Percentiles rank a stretch among this genome's conserved stretches.
Evolutionary conservation across 306 rosid genomes (phyloP).

Genomic region (Vigna radiata): DNA sequence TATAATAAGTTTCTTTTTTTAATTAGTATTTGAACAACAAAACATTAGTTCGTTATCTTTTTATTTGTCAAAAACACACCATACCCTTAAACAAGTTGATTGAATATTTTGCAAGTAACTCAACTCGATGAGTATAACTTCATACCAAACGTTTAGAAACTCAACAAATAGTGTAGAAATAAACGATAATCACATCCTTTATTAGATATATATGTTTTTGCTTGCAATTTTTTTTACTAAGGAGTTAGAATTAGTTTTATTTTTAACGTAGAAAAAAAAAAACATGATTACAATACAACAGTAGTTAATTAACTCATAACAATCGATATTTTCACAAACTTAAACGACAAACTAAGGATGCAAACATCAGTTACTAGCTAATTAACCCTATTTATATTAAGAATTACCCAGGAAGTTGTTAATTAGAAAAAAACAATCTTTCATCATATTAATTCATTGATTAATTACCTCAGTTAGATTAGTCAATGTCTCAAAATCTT

Average conservation of each 20-base stretch:
- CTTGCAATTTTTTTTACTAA: neutral
- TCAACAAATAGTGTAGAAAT: neutral
- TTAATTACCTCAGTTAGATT: neutral
- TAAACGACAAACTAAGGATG: too few relatives aligned
- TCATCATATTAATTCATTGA: neutral
- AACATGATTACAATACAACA: neutral
- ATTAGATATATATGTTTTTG: neutral
- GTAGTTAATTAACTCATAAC: neutral
- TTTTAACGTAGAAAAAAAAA: neutral
- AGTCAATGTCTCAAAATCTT: neutral
- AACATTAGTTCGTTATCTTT: neutral
- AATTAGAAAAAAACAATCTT: neutral
- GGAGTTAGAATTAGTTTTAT: neutral
- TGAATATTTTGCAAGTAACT: constrained; percentile 1
- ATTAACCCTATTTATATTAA: neutral
- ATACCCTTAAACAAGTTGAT: neutral
- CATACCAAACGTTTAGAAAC: neutral
- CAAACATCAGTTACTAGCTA: too few relatives aligned
- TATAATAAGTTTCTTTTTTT: neutral
- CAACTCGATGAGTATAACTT: neutral
- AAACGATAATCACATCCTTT: neutral
- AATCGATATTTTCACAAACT: neutral
- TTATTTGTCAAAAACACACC: neutral
- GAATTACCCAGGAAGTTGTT: neutral
- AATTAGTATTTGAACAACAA: neutral